Percentiles rank a stretch among this genome's conserved stretches.
These are phyloP conservation scores for Eimeria acervulina DNA, from an alignment of 169 alveolate genomes.

Conservation along the genomic window DNA sequence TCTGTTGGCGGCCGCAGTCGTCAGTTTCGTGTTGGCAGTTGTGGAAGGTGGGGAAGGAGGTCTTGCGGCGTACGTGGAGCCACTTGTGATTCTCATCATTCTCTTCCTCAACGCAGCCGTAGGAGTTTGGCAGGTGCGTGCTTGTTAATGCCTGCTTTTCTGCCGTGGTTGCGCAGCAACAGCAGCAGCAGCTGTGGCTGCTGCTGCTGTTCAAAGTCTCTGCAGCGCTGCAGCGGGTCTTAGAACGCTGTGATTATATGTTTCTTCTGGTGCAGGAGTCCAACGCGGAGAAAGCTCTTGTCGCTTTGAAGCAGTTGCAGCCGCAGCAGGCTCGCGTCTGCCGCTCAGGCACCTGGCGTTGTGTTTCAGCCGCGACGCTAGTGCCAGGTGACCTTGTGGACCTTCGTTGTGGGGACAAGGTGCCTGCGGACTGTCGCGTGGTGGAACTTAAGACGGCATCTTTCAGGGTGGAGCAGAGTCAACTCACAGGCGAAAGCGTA, in stretches of 20 bases:
- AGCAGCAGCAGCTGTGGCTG: neutral
- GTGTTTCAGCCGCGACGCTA: slow-evolving; percentile 94
- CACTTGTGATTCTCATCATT: slow-evolving; percentile 97
- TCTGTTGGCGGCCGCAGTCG: slow-evolving; percentile 97
- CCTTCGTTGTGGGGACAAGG: slow-evolving; percentile 97
- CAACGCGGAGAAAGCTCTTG: slow-evolving; percentile 98
- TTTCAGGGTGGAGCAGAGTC: slow-evolving; percentile 96
- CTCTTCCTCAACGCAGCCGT: slow-evolving; percentile 97
- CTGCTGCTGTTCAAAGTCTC: neutral
- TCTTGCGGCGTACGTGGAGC: slow-evolving; percentile 98
- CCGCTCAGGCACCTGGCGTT: slow-evolving; percentile 96
- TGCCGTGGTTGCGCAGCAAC: neutral
- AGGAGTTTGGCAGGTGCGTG: slow-evolving; percentile 97
- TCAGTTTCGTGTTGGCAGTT: slow-evolving; percentile 96
- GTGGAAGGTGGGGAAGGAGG: slow-evolving; percentile 95
- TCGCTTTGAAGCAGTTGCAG: slow-evolving; percentile 97
- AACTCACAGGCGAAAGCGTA: slow-evolving; percentile 98
- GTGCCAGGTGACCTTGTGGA: slow-evolving; percentile 99
- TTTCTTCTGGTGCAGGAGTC: slow-evolving; percentile 90
- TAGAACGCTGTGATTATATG: neutral
- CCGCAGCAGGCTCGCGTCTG: slow-evolving; percentile 95
- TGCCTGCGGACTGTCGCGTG: slow-evolving; percentile 98
- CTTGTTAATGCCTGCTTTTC: neutral
- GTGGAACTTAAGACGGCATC: slow-evolving; percentile 95
- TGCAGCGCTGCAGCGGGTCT: neutral